These are phyloP conservation scores for Backusella parvicylindrica DNA, from an alignment of 192 early-diverging fungal species.

Conservation along the genomic window DNA sequence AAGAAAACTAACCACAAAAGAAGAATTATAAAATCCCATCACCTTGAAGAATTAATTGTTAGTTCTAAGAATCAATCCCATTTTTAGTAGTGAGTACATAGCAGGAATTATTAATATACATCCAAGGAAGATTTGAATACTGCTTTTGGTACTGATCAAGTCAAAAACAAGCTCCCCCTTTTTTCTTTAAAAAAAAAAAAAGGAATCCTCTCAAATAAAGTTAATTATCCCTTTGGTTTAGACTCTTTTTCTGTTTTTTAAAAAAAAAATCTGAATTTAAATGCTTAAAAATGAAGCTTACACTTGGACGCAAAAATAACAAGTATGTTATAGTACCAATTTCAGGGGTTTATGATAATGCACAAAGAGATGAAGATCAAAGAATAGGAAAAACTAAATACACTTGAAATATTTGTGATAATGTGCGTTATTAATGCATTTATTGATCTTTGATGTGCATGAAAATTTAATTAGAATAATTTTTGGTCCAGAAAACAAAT, in stretches of 20 bases:
- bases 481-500: neutral
- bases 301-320: neutral
- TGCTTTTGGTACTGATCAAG: neutral
- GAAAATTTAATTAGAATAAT: neutral
- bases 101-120: no score
- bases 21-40: neutral
- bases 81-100: no score
- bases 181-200: neutral
- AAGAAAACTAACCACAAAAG: conserved; percentile 1
- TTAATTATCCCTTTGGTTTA: neutral
- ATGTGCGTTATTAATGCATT: neutral
- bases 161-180: neutral
- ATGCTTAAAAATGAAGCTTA: neutral
- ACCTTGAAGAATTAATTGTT: neutral
- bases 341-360: neutral
- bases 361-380: neutral
- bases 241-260: neutral
- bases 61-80: no score
- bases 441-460: neutral
- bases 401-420: neutral
- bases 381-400: neutral
- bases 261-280: neutral
- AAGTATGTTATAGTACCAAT: neutral
- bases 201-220: neutral
- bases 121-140: no score